Base-by-base conservation (phyloP, 2,329 filamentous ascomycete genomes). In the Arthrobotrys sphaeroides region DNA sequence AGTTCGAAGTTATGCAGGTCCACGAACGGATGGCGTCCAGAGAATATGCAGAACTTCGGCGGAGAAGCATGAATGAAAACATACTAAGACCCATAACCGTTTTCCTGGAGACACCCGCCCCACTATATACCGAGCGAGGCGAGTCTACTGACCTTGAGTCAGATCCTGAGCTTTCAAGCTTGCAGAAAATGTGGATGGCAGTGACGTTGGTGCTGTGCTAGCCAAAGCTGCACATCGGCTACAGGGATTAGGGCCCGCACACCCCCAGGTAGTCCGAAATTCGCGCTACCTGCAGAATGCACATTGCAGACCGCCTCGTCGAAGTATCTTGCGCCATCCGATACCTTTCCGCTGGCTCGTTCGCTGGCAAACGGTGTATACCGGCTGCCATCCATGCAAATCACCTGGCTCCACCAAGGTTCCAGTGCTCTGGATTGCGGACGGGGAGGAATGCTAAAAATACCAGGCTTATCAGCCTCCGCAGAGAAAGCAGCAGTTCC, bases 381-480 rank as follows among this genome's bases (percentile, higher is more conserved):
- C 28, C 22, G 51, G 36, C n/a, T 12, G 20, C 42, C 62, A 68
- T 59, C 55, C 72, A 65, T 69, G 64, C 61, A 57, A 55, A 59
- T 74, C 70, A 74, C 70, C 70, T 67, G 70, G 64, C 62, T 64
- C 70, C 70, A 74, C 62, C 60, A 57, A 57, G 45, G 42, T 67
- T 18, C 51, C 51, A 55, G 51, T 38, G 51, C 51, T 55, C 16
- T 49, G 70, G 33, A 51, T 66, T 74, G 55, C n/a, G n/a, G n/a
- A n/a, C n/a, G n/a, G n/a, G n/a, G 42, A 53, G 47, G 61, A 67
- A 57, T 61, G 70, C 70, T 74, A 74, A 74, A 68, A 74, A 74
- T 74, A 67, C 62, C 66, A 62, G 59, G 64, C 55, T 62, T 68
- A 69, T 69, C 72, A 74, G 70, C 70, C 70, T 74, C 70, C 70